Conservation (phyloP, 441 rosid genomes). For the Gossypium gossypioides region DNA sequence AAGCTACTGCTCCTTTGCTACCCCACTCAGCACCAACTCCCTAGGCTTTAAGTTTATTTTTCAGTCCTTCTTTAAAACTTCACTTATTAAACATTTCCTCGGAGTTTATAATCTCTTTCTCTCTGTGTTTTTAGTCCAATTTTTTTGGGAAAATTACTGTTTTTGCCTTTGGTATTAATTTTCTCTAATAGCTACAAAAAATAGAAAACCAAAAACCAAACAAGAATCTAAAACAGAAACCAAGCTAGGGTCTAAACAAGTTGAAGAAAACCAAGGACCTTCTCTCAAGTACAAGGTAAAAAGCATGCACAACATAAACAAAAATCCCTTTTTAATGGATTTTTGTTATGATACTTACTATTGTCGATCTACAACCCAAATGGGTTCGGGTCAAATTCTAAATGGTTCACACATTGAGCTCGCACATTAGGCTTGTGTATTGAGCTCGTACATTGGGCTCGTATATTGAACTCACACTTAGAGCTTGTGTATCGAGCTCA, state of each 20-base stretch:
- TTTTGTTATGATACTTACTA: not conserved
- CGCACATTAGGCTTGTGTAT: too few relatives aligned
- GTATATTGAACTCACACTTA: too few relatives aligned
- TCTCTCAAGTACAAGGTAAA: constrained; percentile 48
- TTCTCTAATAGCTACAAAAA: constrained; percentile 29
- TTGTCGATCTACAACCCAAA: too few relatives aligned
- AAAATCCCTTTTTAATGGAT: not conserved
- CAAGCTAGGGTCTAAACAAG: constrained; percentile 13
- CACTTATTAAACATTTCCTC: constrained; percentile 9
- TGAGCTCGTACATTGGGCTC: too few relatives aligned
- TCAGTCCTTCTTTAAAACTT: not conserved
- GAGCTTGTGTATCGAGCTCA: too few relatives aligned
- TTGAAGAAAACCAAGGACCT: constrained; percentile 26
- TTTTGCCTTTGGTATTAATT: not conserved
- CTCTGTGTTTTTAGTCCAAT: not conserved
- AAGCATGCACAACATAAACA: not conserved
- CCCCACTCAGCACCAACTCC: constrained; percentile 6
- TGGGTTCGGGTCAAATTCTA: too few relatives aligned
- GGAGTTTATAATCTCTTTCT: not conserved
- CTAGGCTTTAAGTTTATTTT: not conserved
- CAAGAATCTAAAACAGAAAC: constrained; percentile 19
- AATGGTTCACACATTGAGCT: too few relatives aligned
- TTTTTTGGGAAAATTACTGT: not conserved
- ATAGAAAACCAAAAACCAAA: constrained; percentile 23
- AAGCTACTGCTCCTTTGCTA: not conserved